Evolutionary conservation across 768 basidiomycete genomes (phyloP).

Genomic region (Tremella fuciformis): DNA sequence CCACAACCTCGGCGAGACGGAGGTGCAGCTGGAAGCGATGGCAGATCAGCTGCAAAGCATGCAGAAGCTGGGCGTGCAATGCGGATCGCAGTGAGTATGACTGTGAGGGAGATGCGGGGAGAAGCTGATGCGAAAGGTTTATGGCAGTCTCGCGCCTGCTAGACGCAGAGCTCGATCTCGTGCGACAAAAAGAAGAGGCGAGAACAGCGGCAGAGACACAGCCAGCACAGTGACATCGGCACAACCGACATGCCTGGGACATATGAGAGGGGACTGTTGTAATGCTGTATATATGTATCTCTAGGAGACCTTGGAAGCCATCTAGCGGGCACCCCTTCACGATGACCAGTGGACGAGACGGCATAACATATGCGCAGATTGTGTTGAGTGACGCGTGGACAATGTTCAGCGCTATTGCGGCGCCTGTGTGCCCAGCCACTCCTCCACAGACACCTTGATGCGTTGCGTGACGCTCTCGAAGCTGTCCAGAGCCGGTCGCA

Average conservation of each 20-base stretch:
- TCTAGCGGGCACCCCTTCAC: no score
- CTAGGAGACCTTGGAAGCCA: no score
- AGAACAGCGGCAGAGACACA: no score
- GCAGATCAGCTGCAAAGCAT: constrained; percentile 74
- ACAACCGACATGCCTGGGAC: no score
- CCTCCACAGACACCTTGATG: constrained; percentile 54
- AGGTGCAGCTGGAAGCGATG: constrained; percentile 72
- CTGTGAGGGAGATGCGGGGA: neutral
- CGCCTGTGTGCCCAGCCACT: constrained; percentile 22
- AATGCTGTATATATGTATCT: no score
- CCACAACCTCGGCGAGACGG: constrained; percentile 66
- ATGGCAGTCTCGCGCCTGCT: constrained; percentile 51
- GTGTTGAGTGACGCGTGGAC: no score
- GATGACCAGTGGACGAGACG: no score
- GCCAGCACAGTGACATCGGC: no score
- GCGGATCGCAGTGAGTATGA: constrained; percentile 71
- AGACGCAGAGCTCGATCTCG: constrained; percentile 39
- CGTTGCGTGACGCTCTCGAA: constrained; percentile 72
- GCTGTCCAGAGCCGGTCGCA: constrained; percentile 88
- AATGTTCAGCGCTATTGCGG: no score
- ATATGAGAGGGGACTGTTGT: no score
- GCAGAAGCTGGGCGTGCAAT: constrained; percentile 71
- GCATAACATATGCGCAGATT: no score
- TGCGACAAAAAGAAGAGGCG: no score
- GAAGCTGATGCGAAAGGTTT: constrained; percentile 33